Conservation (phyloP, 2,329 filamentous ascomycete species). For the Endothia cerciana region DNA sequence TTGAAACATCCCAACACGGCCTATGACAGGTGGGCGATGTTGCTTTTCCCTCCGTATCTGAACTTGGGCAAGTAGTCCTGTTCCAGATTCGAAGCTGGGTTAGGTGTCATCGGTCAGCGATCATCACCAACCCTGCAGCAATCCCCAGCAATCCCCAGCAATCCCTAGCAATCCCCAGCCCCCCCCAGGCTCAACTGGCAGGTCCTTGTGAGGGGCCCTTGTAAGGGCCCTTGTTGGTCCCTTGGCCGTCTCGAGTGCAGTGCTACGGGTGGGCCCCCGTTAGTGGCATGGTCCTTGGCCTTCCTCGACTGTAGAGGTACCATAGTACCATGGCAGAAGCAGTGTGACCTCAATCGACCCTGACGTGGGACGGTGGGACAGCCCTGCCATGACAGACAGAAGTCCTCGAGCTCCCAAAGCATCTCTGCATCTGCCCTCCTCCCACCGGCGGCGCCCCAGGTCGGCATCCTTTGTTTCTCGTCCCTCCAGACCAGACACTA, state of each 20-base stretch:
- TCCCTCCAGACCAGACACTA: background rate
- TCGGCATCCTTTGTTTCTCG: background rate
- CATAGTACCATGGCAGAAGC: background rate
- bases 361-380: background rate
- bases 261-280: background rate
- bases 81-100: background rate
- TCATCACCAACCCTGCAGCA: conserved; percentile 13
- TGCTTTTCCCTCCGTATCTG: background rate
- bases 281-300: background rate
- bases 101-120: conserved; percentile 9
- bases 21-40: background rate
- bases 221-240: background rate
- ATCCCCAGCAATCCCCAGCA: too few species aligned
- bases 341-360: conserved; percentile 8
- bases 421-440: background rate
- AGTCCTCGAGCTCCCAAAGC: background rate
- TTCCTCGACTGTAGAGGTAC: conserved; percentile 6
- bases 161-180: conserved; percentile 14
- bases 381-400: conserved; percentile 3
- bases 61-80: background rate
- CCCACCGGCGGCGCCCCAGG: background rate
- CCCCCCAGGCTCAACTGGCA: too few species aligned
- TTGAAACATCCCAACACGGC: background rate
- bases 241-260: background rate
- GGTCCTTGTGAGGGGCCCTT: too few species aligned